These are phyloP conservation scores for Leucocoprinus sp. DNA, from an alignment of 768 basidiomycete species.

Conservation along the genomic window DNA sequence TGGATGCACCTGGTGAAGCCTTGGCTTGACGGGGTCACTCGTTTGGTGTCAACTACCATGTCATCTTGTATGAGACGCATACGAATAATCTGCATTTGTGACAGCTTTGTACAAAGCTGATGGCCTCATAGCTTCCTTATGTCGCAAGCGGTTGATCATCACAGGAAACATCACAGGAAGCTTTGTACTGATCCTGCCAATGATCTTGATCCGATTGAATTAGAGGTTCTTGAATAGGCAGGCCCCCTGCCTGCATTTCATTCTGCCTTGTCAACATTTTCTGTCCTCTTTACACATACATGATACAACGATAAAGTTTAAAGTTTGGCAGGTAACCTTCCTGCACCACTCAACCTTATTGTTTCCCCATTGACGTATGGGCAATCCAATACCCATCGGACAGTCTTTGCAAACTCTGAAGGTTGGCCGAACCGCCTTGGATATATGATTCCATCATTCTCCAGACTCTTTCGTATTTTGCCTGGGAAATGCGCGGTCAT, in stretches of 20 bases:
- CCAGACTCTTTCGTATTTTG: slow-evolving; percentile 29
- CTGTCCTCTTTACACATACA: not conserved
- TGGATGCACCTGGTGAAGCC: not conserved
- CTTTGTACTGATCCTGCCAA: not conserved
- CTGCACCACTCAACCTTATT: slow-evolving; percentile 37
- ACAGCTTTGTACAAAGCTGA: not conserved
- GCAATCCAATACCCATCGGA: slow-evolving; percentile 41
- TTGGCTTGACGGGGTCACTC: not conserved
- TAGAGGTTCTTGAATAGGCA: not conserved
- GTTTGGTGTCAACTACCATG: not conserved
- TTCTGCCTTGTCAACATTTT: not conserved
- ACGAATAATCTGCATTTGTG: not conserved
- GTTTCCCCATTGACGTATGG: slow-evolving; percentile 50
- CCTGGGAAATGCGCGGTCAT: slow-evolving; percentile 31
- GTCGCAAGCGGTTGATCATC: not conserved
- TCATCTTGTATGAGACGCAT: not conserved
- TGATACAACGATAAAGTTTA: slow-evolving; percentile 11
- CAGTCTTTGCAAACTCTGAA: slow-evolving; percentile 42
- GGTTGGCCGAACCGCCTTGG: slow-evolving; percentile 40
- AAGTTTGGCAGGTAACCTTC: slow-evolving; percentile 30
- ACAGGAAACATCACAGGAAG: not conserved
- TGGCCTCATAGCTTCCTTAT: not conserved
- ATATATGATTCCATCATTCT: slow-evolving; percentile 33
- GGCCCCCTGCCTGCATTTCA: not conserved
- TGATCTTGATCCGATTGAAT: not conserved